Percentiles rank a stretch among this genome's conserved stretches.
phyloP scores from a whole-genome alignment of 2,329 filamentous ascomycete species.

The Pestalotiopsis fici region DNA sequence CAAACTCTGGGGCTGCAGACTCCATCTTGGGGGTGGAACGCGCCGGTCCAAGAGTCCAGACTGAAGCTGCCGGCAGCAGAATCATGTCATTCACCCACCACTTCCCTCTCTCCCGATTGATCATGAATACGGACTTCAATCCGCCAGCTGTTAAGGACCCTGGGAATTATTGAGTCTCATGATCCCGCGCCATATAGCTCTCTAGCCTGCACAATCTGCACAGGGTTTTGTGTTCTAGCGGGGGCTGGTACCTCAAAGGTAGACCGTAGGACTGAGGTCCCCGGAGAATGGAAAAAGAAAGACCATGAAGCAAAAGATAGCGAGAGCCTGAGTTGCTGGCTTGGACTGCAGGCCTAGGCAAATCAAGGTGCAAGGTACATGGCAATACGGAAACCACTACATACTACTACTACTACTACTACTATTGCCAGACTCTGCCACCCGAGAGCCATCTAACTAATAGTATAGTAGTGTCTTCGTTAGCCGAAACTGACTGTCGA shows the following conservation, averaged over 20 bases:
- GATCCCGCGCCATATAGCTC: neutral
- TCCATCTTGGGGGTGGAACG: neutral
- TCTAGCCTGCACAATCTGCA: neutral
- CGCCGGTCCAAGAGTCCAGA: neutral
- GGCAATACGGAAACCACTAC: neutral
- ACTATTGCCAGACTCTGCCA: neutral
- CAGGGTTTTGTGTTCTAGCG: neutral
- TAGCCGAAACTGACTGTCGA: neutral
- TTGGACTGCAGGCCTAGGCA: neutral
- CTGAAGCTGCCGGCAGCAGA: neutral
- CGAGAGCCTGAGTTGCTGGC: neutral
- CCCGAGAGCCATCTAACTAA: neutral
- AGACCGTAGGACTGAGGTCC: neutral
- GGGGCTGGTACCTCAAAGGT: neutral
- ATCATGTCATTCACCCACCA: neutral
- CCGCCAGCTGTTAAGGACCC: neutral
- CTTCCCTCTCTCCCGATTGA: neutral
- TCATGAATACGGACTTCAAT: neutral
- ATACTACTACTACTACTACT: neutral
- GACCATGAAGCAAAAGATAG: neutral
- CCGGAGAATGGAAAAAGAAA: neutral
- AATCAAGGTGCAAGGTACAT: neutral
- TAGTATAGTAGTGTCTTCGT: neutral
- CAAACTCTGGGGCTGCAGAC: neutral
- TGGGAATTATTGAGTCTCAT: constrained; percentile 9